These are phyloP conservation scores for Saccharomycopsis fibuligera DNA, from an alignment of 805 yeast species.

Conservation along the genomic window DNA sequence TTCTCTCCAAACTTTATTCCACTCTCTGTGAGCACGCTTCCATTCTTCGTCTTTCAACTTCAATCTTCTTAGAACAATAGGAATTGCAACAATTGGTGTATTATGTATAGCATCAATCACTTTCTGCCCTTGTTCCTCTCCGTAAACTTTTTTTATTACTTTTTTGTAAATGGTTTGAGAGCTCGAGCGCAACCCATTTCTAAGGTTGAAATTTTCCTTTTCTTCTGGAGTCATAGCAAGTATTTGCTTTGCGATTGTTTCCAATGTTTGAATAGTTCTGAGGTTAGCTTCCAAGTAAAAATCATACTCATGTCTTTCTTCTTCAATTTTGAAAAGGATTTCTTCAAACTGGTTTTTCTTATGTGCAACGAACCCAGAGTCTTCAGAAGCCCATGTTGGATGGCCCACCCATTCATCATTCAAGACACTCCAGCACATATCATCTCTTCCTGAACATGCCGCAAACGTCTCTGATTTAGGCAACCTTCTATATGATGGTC, in stretches of 20 bases:
- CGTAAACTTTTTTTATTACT: constrained; percentile 88
- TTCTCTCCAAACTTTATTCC: constrained; percentile 99
- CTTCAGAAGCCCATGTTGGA: constrained; percentile 99
- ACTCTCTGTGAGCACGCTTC: constrained; percentile 96
- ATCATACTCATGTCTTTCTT: constrained; percentile 96
- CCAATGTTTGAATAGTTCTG: constrained; percentile 91
- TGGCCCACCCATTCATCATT: constrained; percentile 99
- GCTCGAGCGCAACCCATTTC: constrained; percentile 92
- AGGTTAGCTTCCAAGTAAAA: constrained; percentile 91
- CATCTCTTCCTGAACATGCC: constrained; percentile 98
- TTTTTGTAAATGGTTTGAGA: constrained; percentile 89
- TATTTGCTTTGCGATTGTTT: constrained; percentile 89
- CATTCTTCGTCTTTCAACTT: constrained; percentile 99
- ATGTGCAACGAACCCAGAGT: constrained; percentile 98
- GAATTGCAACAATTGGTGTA: constrained; percentile 91
- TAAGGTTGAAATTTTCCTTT: constrained; percentile 76
- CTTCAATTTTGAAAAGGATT: constrained; percentile 89
- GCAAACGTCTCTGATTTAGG: constrained; percentile 92
- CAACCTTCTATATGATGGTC: constrained; percentile 25
- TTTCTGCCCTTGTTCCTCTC: constrained; percentile 90
- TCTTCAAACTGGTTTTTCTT: constrained; percentile 97
- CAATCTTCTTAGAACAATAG: constrained; percentile 83
- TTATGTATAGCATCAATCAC: constrained; percentile 94
- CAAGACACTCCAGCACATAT: constrained; percentile 97
- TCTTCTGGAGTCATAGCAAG: constrained; percentile 92